Percentiles rank a stretch among this genome's conserved stretches.
phyloP scores from a whole-genome alignment of 805 yeast genomes.

The Torulaspora delbrueckii region DNA sequence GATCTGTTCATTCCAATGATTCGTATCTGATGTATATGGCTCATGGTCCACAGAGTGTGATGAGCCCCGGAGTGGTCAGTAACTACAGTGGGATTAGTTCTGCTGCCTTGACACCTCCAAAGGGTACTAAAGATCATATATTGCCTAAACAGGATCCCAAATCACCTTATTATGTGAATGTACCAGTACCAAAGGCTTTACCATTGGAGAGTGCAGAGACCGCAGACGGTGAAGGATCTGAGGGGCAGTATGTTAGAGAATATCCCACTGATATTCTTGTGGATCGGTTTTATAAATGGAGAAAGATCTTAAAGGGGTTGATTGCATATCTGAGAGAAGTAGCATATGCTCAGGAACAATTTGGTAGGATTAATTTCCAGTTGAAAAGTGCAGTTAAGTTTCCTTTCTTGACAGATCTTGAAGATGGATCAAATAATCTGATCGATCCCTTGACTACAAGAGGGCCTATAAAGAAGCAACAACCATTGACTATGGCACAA shows the following conservation, averaged over 20 bases:
- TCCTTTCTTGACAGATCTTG: conserved; percentile 36
- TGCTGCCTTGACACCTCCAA: conserved; percentile 6
- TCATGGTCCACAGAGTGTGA: conserved; percentile 15
- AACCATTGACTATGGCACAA: conserved; percentile 26
- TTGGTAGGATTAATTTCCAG: conserved; percentile 58
- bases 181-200: conserved; percentile 33
- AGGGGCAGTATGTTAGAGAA: conserved; percentile 30
- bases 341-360: conserved; percentile 75
- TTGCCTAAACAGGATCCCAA: conserved; percentile 29
- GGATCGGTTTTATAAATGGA: conserved; percentile 75
- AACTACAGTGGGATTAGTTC: conserved; percentile 9
- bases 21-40: conserved; percentile 25
- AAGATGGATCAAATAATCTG: conserved; percentile 35
- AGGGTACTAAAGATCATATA: conserved; percentile 12
- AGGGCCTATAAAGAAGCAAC: conserved; percentile 34
- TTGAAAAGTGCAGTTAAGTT: conserved; percentile 62
- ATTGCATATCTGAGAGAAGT: conserved; percentile 68
- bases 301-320: conserved; percentile 66
- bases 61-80: conserved; percentile 3
- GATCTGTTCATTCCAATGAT: conserved; percentile 21
- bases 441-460: conserved; percentile 49
- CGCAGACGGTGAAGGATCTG: conserved; percentile 16
- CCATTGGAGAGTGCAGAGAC: conserved; percentile 10
- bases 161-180: conserved; percentile 34
- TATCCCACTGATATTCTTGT: conserved; percentile 79